Percentiles rank a stretch among this genome's conserved stretches.
phyloP scores from a whole-genome alignment of 331 rosid genomes.

The Phaseolus coccineus region DNA sequence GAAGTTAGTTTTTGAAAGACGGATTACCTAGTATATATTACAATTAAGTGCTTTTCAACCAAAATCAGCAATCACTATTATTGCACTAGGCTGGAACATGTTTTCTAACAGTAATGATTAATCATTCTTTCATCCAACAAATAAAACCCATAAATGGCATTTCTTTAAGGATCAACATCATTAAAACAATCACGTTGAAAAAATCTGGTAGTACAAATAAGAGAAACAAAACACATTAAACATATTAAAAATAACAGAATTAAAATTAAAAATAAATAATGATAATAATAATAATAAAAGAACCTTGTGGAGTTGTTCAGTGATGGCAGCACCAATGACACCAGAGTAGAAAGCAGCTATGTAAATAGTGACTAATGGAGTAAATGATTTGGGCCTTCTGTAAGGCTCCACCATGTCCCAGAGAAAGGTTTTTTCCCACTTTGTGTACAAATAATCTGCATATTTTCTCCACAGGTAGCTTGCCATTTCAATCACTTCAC shows the following conservation, averaged over 20 bases:
- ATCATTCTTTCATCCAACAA: conserved; percentile 1
- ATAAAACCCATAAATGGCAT: background rate
- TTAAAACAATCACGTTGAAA: background rate
- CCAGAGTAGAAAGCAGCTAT: conserved; percentile 85
- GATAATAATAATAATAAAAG: background rate
- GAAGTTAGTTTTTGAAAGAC: background rate
- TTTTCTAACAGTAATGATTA: background rate
- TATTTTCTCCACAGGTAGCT: conserved; percentile 86
- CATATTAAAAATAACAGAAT: background rate
- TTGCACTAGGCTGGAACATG: background rate
- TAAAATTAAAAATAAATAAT: background rate
- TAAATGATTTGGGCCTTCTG: conserved; percentile 80
- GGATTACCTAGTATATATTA: background rate
- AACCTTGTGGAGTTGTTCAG: conserved; percentile 94
- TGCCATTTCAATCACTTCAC: conserved; percentile 53
- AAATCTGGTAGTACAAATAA: background rate
- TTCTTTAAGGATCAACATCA: background rate
- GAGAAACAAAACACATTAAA: background rate
- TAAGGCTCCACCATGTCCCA: conserved; percentile 94
- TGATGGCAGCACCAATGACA: conserved; percentile 82
- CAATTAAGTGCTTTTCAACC: conserved; percentile 7
- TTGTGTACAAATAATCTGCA: conserved; percentile 77
- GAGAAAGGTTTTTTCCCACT: conserved; percentile 85
- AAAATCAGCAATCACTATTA: conserved; percentile 5
- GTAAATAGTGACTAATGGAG: conserved; percentile 77